Base-by-base conservation (phyloP, 2,329 filamentous ascomycete species). In the Aspergillus tanneri region DNA sequence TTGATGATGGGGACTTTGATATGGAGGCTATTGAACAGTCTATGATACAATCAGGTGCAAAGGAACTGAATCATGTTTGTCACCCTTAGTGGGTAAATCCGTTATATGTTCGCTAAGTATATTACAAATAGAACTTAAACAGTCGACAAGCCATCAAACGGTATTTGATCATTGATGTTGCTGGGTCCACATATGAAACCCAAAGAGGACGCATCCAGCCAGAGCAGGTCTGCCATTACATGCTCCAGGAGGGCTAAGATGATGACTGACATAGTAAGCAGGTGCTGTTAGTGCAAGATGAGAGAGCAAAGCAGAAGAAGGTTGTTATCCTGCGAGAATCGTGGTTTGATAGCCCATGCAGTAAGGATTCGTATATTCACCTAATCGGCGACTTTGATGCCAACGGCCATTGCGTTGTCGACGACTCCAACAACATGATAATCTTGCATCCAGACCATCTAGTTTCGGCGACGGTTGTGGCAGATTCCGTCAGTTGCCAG, bases 381-480 rank as follows among this genome's bases (percentile, higher is more conserved):
- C 77, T 99, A 49, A 89, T 95, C 54, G 91, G 91, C 23, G 72
- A 81, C 3, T 96, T 95, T 60, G 80, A 86, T 49, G 57, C 71
- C 1, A 77, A 74, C 12, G 88, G 88, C 2, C 83, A 85, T 65
- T 95, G 91, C 65, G 73, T 95, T 38, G 79, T 97, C 53, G 87
- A 95, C 64, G 90, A 97, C 66, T 77, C 80, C 2, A 79, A 91
- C 60, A 90, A 93, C 61, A 87, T 97, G 68, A 75, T 99, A 42
- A 90, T 99, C 48, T 73, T 99, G 11, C 91, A 99, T 63, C 93
- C 93, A 0, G 93, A 99, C 63, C 91, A 97, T 70, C 80, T 99
- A 25, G 87, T 99, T 44, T 97, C 93, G 2, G 87, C 93, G 2
- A 97, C 93, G 0, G 90, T 95, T 4, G 87, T 99, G 35, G 91